Evolutionary conservation across 805 yeast species (phyloP).

Genomic region (Millerozyma miso): DNA sequence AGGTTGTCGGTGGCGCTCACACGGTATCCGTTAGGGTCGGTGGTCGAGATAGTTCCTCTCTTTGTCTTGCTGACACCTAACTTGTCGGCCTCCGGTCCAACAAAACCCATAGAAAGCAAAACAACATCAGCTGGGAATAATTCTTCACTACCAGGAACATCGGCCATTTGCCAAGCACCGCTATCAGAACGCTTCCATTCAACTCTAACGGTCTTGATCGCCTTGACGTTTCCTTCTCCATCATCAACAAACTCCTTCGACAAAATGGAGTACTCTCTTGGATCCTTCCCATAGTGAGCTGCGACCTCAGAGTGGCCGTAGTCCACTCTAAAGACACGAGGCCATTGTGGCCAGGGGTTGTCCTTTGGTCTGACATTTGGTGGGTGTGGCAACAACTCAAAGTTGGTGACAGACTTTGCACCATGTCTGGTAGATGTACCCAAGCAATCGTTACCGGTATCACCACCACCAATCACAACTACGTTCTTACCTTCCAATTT

Average conservation of each 20-base stretch:
- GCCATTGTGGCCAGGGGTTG: conserved; percentile 99
- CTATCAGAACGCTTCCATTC: conserved; percentile 95
- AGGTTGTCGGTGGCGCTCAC: conserved; percentile 61
- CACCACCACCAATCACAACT: conserved; percentile 99
- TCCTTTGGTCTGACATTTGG: conserved; percentile 82
- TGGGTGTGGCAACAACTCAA: conserved; percentile 92
- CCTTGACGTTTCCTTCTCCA: conserved; percentile 91
- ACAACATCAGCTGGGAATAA: conserved; percentile 93
- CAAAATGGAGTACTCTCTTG: conserved; percentile 92
- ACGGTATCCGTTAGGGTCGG: conserved; percentile 59
- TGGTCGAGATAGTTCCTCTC: conserved; percentile 79
- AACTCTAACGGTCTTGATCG: conserved; percentile 92
- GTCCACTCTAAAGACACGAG: conserved; percentile 94
- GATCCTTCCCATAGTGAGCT: conserved; percentile 94
- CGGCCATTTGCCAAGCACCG: conserved; percentile 99
- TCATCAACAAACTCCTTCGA: conserved; percentile 95
- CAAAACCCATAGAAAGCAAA: conserved; percentile 92
- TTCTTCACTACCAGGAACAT: conserved; percentile 92
- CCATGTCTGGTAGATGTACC: conserved; percentile 98
- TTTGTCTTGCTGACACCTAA: conserved; percentile 64
- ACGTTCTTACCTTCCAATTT: conserved; percentile 82
- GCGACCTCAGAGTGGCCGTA: conserved; percentile 96
- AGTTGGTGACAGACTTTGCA: conserved; percentile 88
- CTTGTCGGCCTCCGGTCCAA: conserved; percentile 89
- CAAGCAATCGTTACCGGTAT: conserved; percentile 97